These are phyloP conservation scores for Picochlorum sp. DNA, from an alignment of 139 green algal genomes.

Conservation along the genomic window DNA sequence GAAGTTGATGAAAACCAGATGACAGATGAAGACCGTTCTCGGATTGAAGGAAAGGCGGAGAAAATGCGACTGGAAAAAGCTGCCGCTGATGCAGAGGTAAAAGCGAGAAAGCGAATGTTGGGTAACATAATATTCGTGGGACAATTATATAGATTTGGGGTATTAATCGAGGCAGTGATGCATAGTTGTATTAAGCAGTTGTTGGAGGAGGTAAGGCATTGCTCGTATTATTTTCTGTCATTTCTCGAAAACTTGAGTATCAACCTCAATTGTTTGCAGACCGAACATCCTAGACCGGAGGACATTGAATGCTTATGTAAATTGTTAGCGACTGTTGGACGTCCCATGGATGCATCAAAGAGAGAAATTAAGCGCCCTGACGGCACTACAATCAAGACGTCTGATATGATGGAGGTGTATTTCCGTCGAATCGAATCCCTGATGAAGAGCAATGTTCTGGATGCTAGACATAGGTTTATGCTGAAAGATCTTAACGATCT, in stretches of 20 bases:
- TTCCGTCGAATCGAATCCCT: conserved; percentile 68
- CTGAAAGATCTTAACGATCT: conserved; percentile 61
- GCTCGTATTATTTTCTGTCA: neutral
- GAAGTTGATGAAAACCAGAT: conserved; percentile 6
- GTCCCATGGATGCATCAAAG: conserved; percentile 45
- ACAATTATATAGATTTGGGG: conserved; percentile 71
- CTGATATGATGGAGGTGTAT: conserved; percentile 70
- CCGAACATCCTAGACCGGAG: conserved; percentile 57
- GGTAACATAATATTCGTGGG: conserved; percentile 99
- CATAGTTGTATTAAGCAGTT: conserved; percentile 77
- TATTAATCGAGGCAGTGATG: conserved; percentile 97
- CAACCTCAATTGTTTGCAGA: neutral
- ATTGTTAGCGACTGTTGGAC: conserved; percentile 80
- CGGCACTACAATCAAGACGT: conserved; percentile 8
- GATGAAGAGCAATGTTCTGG: conserved; percentile 43
- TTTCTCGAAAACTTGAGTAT: no score
- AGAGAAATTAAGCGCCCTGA: conserved; percentile 15
- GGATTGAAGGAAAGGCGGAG: conserved; percentile 23
- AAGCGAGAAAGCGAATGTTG: conserved; percentile 72
- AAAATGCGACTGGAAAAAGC: conserved; percentile 25
- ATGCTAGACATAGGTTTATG: conserved; percentile 76
- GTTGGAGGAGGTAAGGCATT: conserved; percentile 34
- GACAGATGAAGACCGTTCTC: conserved; percentile 8
- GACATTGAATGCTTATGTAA: conserved; percentile 96
- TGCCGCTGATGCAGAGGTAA: conserved; percentile 47